Percentiles rank a stretch among this genome's conserved stretches.
These are phyloP conservation scores for Globisporangium heterothallicum DNA, from an alignment of 352 stramenopile genomes.

Conservation along the genomic window DNA sequence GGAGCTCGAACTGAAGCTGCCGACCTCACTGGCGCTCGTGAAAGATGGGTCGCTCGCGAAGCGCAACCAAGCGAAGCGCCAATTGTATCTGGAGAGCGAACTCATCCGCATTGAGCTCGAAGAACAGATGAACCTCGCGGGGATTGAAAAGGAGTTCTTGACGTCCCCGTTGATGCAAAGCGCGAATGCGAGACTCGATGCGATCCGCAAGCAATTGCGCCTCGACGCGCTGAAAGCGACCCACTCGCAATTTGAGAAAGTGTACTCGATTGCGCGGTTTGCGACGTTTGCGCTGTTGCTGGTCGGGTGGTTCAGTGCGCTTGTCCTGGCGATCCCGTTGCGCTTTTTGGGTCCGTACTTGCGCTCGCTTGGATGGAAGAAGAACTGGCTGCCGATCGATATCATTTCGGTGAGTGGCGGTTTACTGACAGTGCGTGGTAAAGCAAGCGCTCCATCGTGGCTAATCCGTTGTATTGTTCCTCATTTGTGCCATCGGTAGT, in stretches of 20 bases:
- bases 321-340: slow-evolving; percentile 60
- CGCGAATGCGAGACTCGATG: slow-evolving; percentile 52
- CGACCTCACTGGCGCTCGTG: slow-evolving; percentile 30
- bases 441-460: neutral
- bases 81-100: slow-evolving; percentile 70
- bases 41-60: slow-evolving; percentile 45
- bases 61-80: slow-evolving; percentile 64
- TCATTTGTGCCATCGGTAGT: slow-evolving; percentile 6
- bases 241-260: slow-evolving; percentile 39
- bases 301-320: slow-evolving; percentile 68
- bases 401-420: slow-evolving; percentile 41
- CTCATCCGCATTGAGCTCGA: slow-evolving; percentile 75
- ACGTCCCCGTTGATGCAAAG: slow-evolving; percentile 38
- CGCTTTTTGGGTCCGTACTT: slow-evolving; percentile 55
- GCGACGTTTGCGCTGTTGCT: slow-evolving; percentile 64
- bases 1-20: slow-evolving; percentile 44
- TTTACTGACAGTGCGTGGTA: neutral
- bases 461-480: neutral
- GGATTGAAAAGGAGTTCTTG: slow-evolving; percentile 55
- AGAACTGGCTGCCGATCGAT: slow-evolving; percentile 80
- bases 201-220: slow-evolving; percentile 52
- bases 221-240: slow-evolving; percentile 49
- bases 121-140: slow-evolving; percentile 62
- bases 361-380: slow-evolving; percentile 46
- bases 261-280: slow-evolving; percentile 64